A percentile compares a stretch with the other conserved stretches of the same genome.
Evolutionary conservation across 75 land plant species (phyloP).

Genomic region (Azolla pinnata): DNA sequence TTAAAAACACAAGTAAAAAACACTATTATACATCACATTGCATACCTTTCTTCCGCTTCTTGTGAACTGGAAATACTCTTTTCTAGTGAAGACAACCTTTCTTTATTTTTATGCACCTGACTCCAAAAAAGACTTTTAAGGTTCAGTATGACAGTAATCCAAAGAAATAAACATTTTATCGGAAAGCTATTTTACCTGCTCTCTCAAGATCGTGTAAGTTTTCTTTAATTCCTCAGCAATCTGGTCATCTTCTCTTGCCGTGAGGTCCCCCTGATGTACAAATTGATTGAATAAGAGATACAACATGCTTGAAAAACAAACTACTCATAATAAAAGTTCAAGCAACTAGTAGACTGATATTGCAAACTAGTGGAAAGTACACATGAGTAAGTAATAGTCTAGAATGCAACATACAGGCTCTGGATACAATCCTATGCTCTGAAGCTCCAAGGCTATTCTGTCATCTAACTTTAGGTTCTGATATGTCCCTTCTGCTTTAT

Average conservation of each 20-base stretch:
- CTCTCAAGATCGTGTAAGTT: conserved; percentile 30
- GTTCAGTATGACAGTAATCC: not conserved
- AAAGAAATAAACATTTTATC: not conserved
- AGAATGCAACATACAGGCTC: too few species aligned
- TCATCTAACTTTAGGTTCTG: conserved; percentile 53
- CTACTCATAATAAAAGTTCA: too few species aligned
- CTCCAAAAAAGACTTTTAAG: not conserved
- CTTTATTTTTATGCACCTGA: not conserved
- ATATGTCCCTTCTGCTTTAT: conserved; percentile 13
- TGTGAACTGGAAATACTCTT: conserved; percentile 22
- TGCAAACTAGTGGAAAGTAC: too few species aligned
- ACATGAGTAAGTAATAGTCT: too few species aligned
- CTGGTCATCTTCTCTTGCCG: conserved; percentile 51
- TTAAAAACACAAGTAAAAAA: too few species aligned
- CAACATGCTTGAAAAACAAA: too few species aligned
- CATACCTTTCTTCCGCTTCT: conserved; percentile 60
- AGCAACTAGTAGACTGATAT: too few species aligned
- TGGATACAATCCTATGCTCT: conserved; percentile 60
- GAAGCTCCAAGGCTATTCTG: conserved; percentile 60
- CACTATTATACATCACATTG: too few species aligned
- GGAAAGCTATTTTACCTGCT: too few species aligned
- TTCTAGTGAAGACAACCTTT: conserved; percentile 15
- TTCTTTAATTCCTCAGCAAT: conserved; percentile 39
- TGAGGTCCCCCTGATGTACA: conserved; percentile 43
- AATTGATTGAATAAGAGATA: too few species aligned